phyloP scores from a whole-genome alignment of 352 stramenopile genomes.

The Phytophthora palmivora region DNA sequence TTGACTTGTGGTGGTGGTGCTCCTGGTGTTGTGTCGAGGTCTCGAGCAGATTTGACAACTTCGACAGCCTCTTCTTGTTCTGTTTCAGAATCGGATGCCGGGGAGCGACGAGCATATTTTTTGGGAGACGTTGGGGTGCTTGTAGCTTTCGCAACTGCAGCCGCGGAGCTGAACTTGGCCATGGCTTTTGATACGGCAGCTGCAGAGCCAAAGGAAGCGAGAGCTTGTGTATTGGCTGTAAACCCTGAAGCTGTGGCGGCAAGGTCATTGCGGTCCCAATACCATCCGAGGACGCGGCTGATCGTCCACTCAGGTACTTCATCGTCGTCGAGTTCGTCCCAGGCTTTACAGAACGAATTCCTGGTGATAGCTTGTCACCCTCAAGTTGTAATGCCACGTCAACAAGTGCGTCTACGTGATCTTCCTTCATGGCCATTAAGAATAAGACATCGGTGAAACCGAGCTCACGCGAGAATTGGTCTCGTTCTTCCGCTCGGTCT shows the following conservation, averaged over 20 bases:
- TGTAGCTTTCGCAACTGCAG: conserved; percentile 11
- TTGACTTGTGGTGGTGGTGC: not conserved
- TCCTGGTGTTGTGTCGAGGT: conserved; percentile 34
- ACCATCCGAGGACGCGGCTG: conserved; percentile 58
- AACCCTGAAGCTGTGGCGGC: conserved; percentile 26
- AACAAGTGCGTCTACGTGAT: conserved; percentile 66
- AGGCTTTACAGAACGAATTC: conserved; percentile 47
- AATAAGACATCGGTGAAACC: conserved; percentile 51
- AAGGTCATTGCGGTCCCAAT: conserved; percentile 54
- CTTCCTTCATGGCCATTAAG: conserved; percentile 64
- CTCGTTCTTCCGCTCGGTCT: conserved; percentile 53
- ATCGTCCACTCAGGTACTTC: conserved; percentile 52
- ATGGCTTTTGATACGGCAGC: conserved; percentile 35
- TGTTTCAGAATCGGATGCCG: conserved; percentile 16
- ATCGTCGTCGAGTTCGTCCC: conserved; percentile 43
- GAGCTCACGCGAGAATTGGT: conserved; percentile 53
- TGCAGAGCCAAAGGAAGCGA: conserved; percentile 33
- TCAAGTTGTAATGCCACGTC: conserved; percentile 60
- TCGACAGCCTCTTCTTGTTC: conserved; percentile 44
- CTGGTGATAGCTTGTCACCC: conserved; percentile 44
- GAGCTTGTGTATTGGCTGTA: conserved; percentile 24
- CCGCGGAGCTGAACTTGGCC: conserved; percentile 29
- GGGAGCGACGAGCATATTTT: conserved; percentile 25
- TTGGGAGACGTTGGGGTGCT: conserved; percentile 21
- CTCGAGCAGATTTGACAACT: conserved; percentile 49